Conservation (phyloP, 2,329 filamentous ascomycete species). For the Dactylellina cionopaga region DNA sequence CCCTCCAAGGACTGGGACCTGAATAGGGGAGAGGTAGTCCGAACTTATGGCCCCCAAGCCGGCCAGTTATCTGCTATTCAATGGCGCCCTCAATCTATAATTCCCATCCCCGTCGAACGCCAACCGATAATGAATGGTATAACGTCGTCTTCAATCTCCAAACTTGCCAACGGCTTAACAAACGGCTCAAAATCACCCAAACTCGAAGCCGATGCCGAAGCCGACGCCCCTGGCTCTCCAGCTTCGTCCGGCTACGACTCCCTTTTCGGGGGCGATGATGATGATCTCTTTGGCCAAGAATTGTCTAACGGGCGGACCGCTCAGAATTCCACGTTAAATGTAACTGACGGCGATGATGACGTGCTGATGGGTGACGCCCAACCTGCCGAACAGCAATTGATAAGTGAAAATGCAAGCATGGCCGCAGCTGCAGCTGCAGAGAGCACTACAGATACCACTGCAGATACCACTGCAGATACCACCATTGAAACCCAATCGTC, state of each 20-base stretch:
- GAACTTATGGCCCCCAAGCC: constrained; percentile 76
- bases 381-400: constrained; percentile 46
- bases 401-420: constrained; percentile 45
- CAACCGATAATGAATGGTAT: constrained; percentile 70
- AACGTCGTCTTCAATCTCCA: constrained; percentile 58
- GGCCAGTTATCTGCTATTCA: constrained; percentile 90
- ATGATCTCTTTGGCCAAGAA: constrained; percentile 78
- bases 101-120: constrained; percentile 72
- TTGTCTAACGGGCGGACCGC: constrained; percentile 69
- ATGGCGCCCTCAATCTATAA: constrained; percentile 77
- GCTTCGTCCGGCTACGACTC: constrained; percentile 68
- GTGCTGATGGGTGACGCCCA: constrained; percentile 52
- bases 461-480: constrained; percentile 22
- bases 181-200: constrained; percentile 46
- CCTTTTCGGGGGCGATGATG: constrained; percentile 85
- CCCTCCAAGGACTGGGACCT: constrained; percentile 80
- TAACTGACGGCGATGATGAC: constrained; percentile 60
- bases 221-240: constrained; percentile 56
- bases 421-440: constrained; percentile 21
- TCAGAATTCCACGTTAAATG: constrained; percentile 57
- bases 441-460: constrained; percentile 43
- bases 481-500: constrained; percentile 56
- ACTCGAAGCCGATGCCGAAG: constrained; percentile 52
- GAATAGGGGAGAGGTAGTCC: constrained; percentile 80
- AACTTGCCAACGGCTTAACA: constrained; percentile 56